Conservation (phyloP, 192 early-diverging fungal genomes). For the Cladochytrium replicatum region DNA sequence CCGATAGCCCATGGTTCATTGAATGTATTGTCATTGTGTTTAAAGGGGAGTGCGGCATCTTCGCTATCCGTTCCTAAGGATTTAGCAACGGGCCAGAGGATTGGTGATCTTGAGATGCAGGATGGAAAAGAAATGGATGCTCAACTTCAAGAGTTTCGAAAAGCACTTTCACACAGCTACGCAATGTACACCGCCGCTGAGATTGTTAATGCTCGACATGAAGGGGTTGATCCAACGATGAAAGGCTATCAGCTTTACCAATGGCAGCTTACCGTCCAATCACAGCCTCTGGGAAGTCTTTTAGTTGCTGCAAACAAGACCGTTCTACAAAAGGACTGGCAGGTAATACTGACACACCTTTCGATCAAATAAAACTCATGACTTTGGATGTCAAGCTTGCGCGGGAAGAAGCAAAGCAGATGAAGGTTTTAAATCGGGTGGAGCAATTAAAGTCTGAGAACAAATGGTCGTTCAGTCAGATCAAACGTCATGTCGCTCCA, state of each 20-base stretch:
- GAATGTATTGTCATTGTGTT: too few species aligned
- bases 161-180: too few species aligned
- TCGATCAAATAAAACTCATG: slow-evolving; percentile 1
- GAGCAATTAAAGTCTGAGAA: slow-evolving; percentile 60
- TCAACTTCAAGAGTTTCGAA: too few species aligned
- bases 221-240: too few species aligned
- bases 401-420: slow-evolving; percentile 59
- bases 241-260: slow-evolving; percentile 35
- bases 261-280: slow-evolving; percentile 40
- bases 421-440: slow-evolving; percentile 52
- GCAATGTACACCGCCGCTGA: too few species aligned
- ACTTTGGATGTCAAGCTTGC: slow-evolving; percentile 39
- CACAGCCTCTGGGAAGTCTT: slow-evolving; percentile 46
- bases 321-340: slow-evolving; percentile 67
- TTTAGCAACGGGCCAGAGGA: too few species aligned
- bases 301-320: slow-evolving; percentile 56
- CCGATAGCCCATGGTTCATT: too few species aligned
- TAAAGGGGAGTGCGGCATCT: too few species aligned
- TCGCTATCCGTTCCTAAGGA: too few species aligned
- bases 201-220: too few species aligned
- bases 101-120: too few species aligned
- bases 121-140: too few species aligned
- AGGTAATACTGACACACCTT: slow-evolving; percentile 29
- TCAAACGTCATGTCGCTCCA: slow-evolving; percentile 52
- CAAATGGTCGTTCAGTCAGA: slow-evolving; percentile 65